Conservation (phyloP, 1,284 basidiomycete species). For the Fomitiporia mediterranea region DNA sequence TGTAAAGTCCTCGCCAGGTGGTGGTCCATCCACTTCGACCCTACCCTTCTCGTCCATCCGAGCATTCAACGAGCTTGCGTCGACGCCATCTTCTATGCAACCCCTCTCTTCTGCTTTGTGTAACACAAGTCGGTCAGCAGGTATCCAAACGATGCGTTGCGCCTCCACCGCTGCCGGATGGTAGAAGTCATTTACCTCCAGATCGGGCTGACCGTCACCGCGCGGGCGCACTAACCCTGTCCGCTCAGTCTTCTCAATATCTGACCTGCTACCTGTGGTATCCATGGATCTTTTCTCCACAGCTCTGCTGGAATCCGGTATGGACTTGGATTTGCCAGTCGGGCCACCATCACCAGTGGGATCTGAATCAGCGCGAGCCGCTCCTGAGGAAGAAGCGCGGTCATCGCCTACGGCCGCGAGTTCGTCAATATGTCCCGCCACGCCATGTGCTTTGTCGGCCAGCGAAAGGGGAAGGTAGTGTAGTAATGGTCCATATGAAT, state of each 20-base stretch:
- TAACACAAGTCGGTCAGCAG: conserved; percentile 62
- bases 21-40: conserved; percentile 47
- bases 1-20: conserved; percentile 30
- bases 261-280: not conserved
- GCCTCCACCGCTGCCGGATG: conserved; percentile 76
- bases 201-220: not conserved
- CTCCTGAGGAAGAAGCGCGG: no score
- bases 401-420: no score
- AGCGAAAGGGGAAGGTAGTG: conserved; percentile 52
- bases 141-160: conserved; percentile 79
- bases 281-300: not conserved
- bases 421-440: not conserved
- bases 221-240: not conserved
- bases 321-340: not conserved
- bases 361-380: conserved; percentile 19
- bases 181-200: conserved; percentile 50
- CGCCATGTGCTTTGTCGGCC: conserved; percentile 12
- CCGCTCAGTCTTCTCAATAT: conserved; percentile 6
- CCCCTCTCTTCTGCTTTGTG: conserved; percentile 47
- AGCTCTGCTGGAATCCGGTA: not conserved
- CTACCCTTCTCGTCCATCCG: conserved; percentile 65
- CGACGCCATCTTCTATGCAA: conserved; percentile 56
- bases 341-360: conserved; percentile 17
- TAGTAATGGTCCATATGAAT: conserved; percentile 64
- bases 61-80: conserved; percentile 52